Conservation (phyloP, 345 rosid genomes). For the Eucalyptus sp. region DNA sequence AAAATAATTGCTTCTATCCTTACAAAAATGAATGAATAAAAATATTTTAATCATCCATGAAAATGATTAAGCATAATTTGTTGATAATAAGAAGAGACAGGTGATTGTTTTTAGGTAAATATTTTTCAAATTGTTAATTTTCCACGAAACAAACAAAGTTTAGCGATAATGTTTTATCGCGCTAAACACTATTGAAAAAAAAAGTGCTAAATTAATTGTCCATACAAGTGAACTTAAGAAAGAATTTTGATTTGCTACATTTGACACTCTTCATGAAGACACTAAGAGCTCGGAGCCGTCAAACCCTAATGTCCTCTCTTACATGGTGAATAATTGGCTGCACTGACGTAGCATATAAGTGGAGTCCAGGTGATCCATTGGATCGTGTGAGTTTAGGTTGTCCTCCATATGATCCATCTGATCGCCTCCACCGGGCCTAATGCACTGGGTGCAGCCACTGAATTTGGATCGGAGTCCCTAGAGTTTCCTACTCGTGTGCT, state of each 20-base stretch:
- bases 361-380: not conserved
- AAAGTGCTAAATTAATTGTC: not conserved
- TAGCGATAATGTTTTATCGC: not conserved
- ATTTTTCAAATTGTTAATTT: not conserved
- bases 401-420: not conserved
- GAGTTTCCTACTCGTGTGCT: not conserved
- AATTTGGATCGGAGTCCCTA: not conserved
- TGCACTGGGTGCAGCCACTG: no score
- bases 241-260: not conserved
- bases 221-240: not conserved
- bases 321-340: not conserved
- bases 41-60: not conserved
- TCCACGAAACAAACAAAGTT: rapidly evolving
- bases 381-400: not conserved
- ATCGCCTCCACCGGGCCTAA: not conserved
- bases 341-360: not conserved
- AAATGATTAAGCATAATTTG: not conserved
- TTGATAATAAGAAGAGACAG: not conserved
- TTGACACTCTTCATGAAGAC: not conserved
- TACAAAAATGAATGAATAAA: not conserved
- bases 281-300: not conserved
- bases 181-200: not conserved
- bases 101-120: not conserved
- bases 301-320: not conserved
- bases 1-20: not conserved